phyloP scores from a whole-genome alignment of 192 early-diverging fungal genomes.

The Anaeromyces robustus region DNA sequence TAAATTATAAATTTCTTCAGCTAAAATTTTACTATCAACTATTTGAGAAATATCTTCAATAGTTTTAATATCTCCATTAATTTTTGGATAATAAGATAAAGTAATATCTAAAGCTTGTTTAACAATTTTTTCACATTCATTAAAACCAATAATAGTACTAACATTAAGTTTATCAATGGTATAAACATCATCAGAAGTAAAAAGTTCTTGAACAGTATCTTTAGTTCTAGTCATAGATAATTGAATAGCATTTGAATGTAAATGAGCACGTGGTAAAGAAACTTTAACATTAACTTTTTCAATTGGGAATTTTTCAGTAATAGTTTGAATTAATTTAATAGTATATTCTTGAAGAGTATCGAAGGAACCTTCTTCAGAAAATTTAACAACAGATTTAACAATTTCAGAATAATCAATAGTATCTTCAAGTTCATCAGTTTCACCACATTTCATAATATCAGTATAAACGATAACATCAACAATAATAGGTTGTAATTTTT shows the following conservation, averaged over 20 bases:
- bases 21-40: constrained; percentile 46
- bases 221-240: neutral
- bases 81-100: constrained; percentile 19
- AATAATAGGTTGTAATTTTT: constrained; percentile 70
- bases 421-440: constrained; percentile 59
- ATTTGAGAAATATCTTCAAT: constrained; percentile 22
- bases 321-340: constrained; percentile 3
- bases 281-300: constrained; percentile 3
- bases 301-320: neutral
- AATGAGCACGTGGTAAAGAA: constrained; percentile 11
- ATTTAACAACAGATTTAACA: constrained; percentile 54
- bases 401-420: constrained; percentile 74
- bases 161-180: constrained; percentile 70
- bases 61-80: neutral
- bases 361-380: constrained; percentile 55
- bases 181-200: constrained; percentile 11
- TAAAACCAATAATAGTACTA: constrained; percentile 86
- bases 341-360: constrained; percentile 41
- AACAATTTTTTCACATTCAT: constrained; percentile 89
- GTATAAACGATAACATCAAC: constrained; percentile 62
- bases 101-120: constrained; percentile 73
- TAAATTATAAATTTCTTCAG: constrained; percentile 56
- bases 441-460: constrained; percentile 56
- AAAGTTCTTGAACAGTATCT: neutral
- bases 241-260: constrained; percentile 18